These are phyloP conservation scores for Talaromyces piceae DNA, from an alignment of 2,329 filamentous ascomycete species.

Conservation along the genomic window DNA sequence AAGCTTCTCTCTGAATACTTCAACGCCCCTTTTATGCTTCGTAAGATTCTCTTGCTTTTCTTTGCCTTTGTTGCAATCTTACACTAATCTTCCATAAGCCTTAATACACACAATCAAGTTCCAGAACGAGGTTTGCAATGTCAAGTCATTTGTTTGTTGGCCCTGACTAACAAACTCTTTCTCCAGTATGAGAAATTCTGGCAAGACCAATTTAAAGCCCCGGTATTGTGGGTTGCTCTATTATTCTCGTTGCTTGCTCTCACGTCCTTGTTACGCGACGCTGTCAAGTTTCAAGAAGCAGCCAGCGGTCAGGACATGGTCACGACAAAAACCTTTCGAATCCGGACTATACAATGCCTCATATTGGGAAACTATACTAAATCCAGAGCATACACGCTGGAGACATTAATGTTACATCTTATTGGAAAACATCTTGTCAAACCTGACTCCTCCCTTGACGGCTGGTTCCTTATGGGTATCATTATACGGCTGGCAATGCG, in stretches of 20 bases:
- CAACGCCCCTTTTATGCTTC: conserved; percentile 4
- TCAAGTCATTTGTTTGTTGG: not conserved
- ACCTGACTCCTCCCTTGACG: conserved; percentile 46
- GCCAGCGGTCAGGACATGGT: not conserved
- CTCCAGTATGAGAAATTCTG: conserved; percentile 16
- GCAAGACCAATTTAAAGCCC: conserved; percentile 11
- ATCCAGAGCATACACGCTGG: conserved; percentile 44
- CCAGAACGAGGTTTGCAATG: conserved; percentile 9
- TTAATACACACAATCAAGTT: conserved; percentile 12
- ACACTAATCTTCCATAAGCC: conserved; percentile 3
- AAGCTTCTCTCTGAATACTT: conserved; percentile 9
- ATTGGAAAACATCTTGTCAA: conserved; percentile 47
- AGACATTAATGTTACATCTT: conserved; percentile 48
- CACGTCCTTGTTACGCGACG: conserved; percentile 3
- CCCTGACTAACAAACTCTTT: not conserved
- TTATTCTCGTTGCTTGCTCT: conserved; percentile 12
- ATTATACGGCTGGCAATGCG: conserved; percentile 49
- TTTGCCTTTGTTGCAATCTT: not conserved
- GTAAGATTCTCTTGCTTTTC: conserved; percentile 1
- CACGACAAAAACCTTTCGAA: conserved; percentile 4
- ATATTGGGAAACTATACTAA: conserved; percentile 46
- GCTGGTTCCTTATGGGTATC: conserved; percentile 45
- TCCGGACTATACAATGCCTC: conserved; percentile 44
- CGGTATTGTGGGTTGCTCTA: conserved; percentile 15
- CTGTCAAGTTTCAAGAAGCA: not conserved